Percentiles rank a stretch among this genome's conserved stretches.
phyloP scores from a whole-genome alignment of 2,329 filamentous ascomycete species.

The Claviceps digitariae region DNA sequence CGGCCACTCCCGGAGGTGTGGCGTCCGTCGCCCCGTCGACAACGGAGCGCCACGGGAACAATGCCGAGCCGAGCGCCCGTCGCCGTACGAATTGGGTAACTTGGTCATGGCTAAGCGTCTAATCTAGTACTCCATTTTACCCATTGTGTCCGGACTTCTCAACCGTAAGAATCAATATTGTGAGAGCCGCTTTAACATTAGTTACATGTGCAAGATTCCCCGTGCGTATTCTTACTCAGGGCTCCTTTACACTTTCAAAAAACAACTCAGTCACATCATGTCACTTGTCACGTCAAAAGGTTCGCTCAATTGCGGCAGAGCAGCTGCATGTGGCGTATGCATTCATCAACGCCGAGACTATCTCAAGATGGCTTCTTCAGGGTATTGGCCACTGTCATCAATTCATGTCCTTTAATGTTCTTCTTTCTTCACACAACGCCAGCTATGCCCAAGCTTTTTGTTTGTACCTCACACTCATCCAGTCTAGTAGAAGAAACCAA shows the following conservation, averaged over 20 bases:
- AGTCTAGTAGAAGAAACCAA: conserved; percentile 95
- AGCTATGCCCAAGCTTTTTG: conserved; percentile 22
- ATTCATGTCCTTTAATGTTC: conserved; percentile 11
- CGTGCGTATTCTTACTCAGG: too few species aligned
- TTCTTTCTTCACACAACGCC: conserved; percentile 17
- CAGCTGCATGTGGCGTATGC: conserved; percentile 13
- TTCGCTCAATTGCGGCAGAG: conserved; percentile 17
- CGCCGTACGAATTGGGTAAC: not conserved
- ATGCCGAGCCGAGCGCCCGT: not conserved
- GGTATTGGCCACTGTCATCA: conserved; percentile 24
- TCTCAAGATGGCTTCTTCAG: conserved; percentile 15
- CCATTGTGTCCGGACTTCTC: too few species aligned
- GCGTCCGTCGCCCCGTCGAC: conserved; percentile 7
- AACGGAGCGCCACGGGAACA: not conserved
- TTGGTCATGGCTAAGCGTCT: too few species aligned
- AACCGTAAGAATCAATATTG: too few species aligned
- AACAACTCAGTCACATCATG: not conserved
- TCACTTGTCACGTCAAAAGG: not conserved
- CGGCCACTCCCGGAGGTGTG: conserved; percentile 1
- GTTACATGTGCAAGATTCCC: too few species aligned
- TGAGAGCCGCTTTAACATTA: too few species aligned
- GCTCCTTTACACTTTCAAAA: too few species aligned
- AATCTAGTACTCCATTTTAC: too few species aligned
- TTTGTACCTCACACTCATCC: conserved; percentile 10
- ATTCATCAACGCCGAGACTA: conserved; percentile 18